Percentiles rank a stretch among this genome's conserved stretches.
phyloP scores from a whole-genome alignment of 148 eudicot genomes.

The Tetragonia tetragonoides region DNA sequence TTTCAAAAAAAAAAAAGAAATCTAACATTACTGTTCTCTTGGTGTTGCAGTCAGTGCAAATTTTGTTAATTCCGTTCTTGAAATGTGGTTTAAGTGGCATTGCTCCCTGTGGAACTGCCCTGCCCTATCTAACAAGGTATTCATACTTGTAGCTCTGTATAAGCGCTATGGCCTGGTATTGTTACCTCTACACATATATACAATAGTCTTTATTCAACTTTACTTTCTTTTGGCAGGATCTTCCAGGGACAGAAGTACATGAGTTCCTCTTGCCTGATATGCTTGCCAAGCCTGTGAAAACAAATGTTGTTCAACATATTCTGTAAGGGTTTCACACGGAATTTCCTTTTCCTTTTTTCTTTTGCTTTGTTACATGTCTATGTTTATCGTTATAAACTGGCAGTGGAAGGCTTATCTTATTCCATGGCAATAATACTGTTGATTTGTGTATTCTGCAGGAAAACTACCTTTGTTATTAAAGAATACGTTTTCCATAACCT shows the following conservation, averaged over 20 bases:
- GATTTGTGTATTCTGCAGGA: conserved; percentile 32
- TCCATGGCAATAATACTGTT: neutral
- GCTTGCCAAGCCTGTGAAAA: conserved; percentile 59
- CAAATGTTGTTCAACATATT: conserved; percentile 39
- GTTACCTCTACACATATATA: neutral
- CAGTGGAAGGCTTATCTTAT: neutral
- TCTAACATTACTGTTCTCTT: conserved; percentile 13
- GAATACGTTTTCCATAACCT: conserved; percentile 52
- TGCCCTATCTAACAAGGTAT: conserved; percentile 46
- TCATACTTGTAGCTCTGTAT: neutral
- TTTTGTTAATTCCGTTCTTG: conserved; percentile 57
- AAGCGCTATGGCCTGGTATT: neutral
- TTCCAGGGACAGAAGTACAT: conserved; percentile 26
- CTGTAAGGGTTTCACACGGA: conserved; percentile 37
- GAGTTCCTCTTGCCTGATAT: conserved; percentile 44
- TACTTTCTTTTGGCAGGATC: conserved; percentile 34
- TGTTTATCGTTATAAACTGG: neutral
- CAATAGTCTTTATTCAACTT: neutral
- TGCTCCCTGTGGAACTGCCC: conserved; percentile 62
- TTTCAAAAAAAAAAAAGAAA: conserved; percentile 2
- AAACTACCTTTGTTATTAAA: conserved; percentile 41
- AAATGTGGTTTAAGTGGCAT: conserved; percentile 97
- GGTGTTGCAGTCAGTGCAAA: conserved; percentile 43
- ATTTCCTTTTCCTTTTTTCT: neutral
- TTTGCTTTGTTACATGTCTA: neutral